These are phyloP conservation scores for Paraurostyla sp. DNA, from an alignment of 73 alveolate genomes.

Conservation along the genomic window DNA sequence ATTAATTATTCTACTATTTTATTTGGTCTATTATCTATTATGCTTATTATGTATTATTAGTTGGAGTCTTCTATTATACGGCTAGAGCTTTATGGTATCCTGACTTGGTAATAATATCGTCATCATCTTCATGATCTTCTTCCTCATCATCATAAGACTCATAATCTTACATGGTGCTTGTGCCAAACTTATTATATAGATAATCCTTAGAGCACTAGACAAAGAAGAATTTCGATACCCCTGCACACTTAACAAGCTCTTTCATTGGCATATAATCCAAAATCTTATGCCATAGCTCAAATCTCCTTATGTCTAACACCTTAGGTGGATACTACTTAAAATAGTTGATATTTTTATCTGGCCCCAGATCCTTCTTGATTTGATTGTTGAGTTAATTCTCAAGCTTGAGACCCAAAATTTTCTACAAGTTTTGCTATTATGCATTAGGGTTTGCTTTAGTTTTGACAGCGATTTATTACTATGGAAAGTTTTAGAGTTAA, in stretches of 20 bases:
- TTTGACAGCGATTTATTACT: too few relatives aligned
- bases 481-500: too few relatives aligned
- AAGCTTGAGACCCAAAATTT: not conserved
- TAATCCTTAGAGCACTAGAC: conserved; percentile 21
- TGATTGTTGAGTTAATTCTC: not conserved
- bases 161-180: not conserved
- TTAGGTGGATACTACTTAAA: conserved; percentile 5
- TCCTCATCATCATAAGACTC: not conserved
- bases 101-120: not conserved
- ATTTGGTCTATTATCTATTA: too few relatives aligned
- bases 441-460: too few relatives aligned
- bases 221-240: conserved; percentile 15
- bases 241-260: conserved; percentile 19
- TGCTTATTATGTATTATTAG: too few relatives aligned
- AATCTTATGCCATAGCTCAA: conserved; percentile 38
- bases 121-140: conserved; percentile 14
- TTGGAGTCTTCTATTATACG: too few relatives aligned
- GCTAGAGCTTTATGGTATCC: too few relatives aligned
- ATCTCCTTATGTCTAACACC: not conserved
- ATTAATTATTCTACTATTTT: too few relatives aligned
- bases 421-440: too few relatives aligned
- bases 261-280: not conserved
- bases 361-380: not conserved
- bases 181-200: conserved; percentile 8
- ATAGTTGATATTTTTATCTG: not conserved